Conservation (phyloP, 2,329 filamentous ascomycete genomes). For the Alternaria brassicicola region DNA sequence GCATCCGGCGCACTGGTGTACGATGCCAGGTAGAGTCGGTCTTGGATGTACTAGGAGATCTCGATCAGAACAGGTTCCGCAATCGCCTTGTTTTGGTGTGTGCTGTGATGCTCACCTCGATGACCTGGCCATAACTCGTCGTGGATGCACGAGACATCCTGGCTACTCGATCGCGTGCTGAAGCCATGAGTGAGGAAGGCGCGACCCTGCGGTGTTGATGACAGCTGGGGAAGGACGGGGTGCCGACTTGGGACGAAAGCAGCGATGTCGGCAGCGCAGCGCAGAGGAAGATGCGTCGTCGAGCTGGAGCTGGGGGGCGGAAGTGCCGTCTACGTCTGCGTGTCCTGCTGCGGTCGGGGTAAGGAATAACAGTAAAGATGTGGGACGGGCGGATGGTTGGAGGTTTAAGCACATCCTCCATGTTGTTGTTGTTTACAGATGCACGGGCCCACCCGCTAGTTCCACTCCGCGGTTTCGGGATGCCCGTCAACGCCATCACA, state of each 20-base stretch:
- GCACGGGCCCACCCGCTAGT: conserved; percentile 22
- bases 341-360: conserved; percentile 24
- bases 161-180: conserved; percentile 34
- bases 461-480: conserved; percentile 31
- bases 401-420: conserved; percentile 31
- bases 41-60: conserved; percentile 56
- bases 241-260: conserved; percentile 27
- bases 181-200: conserved; percentile 33
- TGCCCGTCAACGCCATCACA: conserved; percentile 29
- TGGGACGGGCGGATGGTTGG: conserved; percentile 36
- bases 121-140: conserved; percentile 79
- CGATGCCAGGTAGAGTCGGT: conserved; percentile 92
- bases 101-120: conserved; percentile 78
- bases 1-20: conserved; percentile 82
- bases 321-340: conserved; percentile 27
- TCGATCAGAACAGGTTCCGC: conserved; percentile 15
- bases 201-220: conserved; percentile 17
- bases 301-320: conserved; percentile 26
- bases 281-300: conserved; percentile 16
- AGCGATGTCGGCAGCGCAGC: conserved; percentile 20
- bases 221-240: conserved; percentile 20
- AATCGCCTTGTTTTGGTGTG: conserved; percentile 31
- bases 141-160: conserved; percentile 41
- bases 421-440: conserved; percentile 36
- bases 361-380: conserved; percentile 50